Percentiles rank a stretch among this genome's conserved stretches.
Conservation (phyloP, 1,284 basidiomycete species). For the Malassezia sympodialis region DNA sequence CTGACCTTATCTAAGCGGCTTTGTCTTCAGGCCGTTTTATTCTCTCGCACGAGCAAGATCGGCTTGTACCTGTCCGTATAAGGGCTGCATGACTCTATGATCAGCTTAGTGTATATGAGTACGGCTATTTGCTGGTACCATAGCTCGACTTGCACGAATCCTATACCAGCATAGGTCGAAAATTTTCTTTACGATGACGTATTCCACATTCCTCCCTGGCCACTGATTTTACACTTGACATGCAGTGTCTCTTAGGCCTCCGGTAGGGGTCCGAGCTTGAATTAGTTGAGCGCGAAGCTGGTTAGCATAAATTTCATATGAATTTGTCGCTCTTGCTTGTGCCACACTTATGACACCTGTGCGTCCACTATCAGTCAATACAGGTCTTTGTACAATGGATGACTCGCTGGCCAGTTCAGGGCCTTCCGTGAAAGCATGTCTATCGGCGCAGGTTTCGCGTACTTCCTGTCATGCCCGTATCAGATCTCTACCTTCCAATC, state of each 20-base stretch:
- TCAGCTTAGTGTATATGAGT: neutral
- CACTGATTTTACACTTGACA: neutral
- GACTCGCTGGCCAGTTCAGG: neutral
- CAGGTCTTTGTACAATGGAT: neutral
- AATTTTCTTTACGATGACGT: neutral
- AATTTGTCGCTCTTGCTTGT: neutral
- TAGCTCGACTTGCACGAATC: conserved; percentile 4
- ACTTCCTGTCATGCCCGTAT: neutral
- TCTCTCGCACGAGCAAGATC: neutral
- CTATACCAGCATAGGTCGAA: conserved; percentile 12
- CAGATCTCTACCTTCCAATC: neutral
- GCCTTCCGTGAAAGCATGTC: neutral
- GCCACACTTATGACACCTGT: neutral
- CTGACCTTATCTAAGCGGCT: conserved; percentile 52
- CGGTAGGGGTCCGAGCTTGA: neutral
- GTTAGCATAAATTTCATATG: neutral
- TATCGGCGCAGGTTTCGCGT: neutral
- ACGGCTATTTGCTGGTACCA: conserved; percentile 2
- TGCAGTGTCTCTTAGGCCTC: neutral
- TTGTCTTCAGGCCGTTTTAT: neutral
- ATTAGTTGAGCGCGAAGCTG: neutral
- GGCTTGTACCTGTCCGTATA: neutral
- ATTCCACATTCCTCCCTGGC: neutral
- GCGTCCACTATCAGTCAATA: neutral
- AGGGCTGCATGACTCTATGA: neutral